Base-by-base conservation (phyloP, 495 filamentous ascomycete species). In the Aspergillus nidulans region DNA sequence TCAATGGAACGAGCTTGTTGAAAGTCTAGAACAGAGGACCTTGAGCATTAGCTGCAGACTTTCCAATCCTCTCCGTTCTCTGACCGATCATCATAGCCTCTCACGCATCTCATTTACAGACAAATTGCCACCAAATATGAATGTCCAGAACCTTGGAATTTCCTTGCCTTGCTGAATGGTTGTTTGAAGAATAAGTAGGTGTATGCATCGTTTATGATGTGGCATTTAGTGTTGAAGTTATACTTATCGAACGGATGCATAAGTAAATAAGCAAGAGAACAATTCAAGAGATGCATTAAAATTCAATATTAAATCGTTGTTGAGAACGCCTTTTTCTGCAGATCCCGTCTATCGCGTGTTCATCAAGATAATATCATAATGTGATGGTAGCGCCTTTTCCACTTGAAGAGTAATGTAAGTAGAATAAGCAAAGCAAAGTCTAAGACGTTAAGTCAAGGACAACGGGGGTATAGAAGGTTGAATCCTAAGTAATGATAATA, bases 381-480 rank as follows among this genome's bases (percentile, higher is more conserved):
- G 30, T 42, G 39, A 56, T 45, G 6, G 52, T 38, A 51, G 58
- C 50, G 48, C 51, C 40, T 46, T 41, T 52, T 30, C 48, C 39
- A 46, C 25, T 39, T 13, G 40, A 49, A 52, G 15, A 18, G 36
- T 12, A 43, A 23, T 43, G 15, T 39, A 55, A 48, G 42, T 28
- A 55, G 45, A 36, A 49, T n/a, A 45, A 15, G 10, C 12, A 49
- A 30, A 32, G 47, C 47, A 20, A 39, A 18, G 55, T 61, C 61
- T 62, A 67, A 60, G 69, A 73, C 63, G 66, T 71, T 69, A 73
- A 69, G 70, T 72, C 64, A 59, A 64, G 57, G 63, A 63, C 56
- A 62, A 62, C 55, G 45, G 65, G 59, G 72, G 72, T 74, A 75
- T 77, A 75, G 67, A 74, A 70, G 74, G 74, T 77, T 77, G 74